Conservation (phyloP, 2,329 filamentous ascomycete genomes). For the Sphaerulina musiva region DNA sequence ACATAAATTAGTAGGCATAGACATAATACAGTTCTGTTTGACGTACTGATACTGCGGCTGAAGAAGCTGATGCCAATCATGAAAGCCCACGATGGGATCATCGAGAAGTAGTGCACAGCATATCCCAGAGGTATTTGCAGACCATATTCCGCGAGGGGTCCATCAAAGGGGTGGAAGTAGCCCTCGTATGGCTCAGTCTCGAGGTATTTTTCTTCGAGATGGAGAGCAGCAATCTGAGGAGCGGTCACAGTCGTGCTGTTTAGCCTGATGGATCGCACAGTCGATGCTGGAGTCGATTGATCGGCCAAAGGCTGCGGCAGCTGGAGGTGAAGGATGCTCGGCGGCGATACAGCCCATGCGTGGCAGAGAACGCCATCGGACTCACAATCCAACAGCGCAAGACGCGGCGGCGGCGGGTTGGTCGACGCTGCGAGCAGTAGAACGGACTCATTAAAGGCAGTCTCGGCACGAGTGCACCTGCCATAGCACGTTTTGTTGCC, state of each 20-base stretch:
- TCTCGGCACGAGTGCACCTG: slow-evolving; percentile 57
- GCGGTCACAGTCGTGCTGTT: slow-evolving; percentile 64
- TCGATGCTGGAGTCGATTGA: slow-evolving; percentile 56
- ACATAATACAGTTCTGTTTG: not conserved
- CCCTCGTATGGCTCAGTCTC: slow-evolving; percentile 52
- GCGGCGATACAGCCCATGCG: slow-evolving; percentile 60
- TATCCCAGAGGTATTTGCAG: slow-evolving; percentile 61
- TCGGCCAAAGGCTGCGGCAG: slow-evolving; percentile 55
- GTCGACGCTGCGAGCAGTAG: slow-evolving; percentile 54
- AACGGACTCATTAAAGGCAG: slow-evolving; percentile 48
- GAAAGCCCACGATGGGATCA: slow-evolving; percentile 63
- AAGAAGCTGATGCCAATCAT: slow-evolving; percentile 70
- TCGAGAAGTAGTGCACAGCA: slow-evolving; percentile 55
- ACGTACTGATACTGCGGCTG: slow-evolving; percentile 58
- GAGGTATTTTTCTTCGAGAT: slow-evolving; percentile 53
- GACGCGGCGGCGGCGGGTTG: slow-evolving; percentile 60
- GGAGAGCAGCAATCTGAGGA: slow-evolving; percentile 56
- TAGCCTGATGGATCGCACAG: slow-evolving; percentile 58
- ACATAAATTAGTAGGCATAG: not conserved
- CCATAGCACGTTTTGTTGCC: slow-evolving; percentile 74
- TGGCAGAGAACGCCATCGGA: slow-evolving; percentile 68
- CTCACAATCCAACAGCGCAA: slow-evolving; percentile 68
- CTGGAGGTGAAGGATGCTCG: slow-evolving; percentile 59
- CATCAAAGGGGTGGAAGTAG: slow-evolving; percentile 70
- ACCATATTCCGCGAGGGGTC: slow-evolving; percentile 56